Conservation (phyloP, 108 stramenopile species). For the Pseudonitzschia multiseries region DNA sequence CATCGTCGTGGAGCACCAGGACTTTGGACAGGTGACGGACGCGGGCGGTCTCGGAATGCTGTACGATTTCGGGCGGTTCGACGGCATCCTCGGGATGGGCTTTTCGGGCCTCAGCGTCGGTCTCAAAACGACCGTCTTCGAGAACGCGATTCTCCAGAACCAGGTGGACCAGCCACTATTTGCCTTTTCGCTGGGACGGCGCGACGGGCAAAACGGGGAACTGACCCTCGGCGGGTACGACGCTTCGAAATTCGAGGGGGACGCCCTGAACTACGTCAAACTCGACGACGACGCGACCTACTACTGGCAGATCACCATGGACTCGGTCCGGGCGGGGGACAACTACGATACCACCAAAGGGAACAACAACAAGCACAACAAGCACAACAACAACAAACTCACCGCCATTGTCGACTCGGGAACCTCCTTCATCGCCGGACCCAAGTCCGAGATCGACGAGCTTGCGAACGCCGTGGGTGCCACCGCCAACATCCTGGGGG, state of each 20-base stretch:
- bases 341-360: constrained; percentile 23
- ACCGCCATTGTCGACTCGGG: constrained; percentile 94
- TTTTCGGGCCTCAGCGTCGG: constrained; percentile 89
- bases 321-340: constrained; percentile 57
- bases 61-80: constrained; percentile 92
- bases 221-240: constrained; percentile 95
- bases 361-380: constrained; percentile 17
- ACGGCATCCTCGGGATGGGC: constrained; percentile 97
- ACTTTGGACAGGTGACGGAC: constrained; percentile 88
- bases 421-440: constrained; percentile 91
- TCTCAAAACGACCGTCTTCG: constrained; percentile 87
- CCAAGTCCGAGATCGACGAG: constrained; percentile 57
- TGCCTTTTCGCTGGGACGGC: constrained; percentile 94
- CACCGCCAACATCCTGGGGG: constrained; percentile 74
- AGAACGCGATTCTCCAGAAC: constrained; percentile 86
- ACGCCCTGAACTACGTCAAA: constrained; percentile 70
- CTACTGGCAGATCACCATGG: constrained; percentile 91
- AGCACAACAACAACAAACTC: not conserved
- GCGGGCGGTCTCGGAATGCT: constrained; percentile 95
- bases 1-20: constrained; percentile 60
- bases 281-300: constrained; percentile 58
- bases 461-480: constrained; percentile 83
- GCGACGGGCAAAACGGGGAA: constrained; percentile 88
- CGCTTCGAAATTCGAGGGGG: constrained; percentile 64
- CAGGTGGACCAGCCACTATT: constrained; percentile 79